phyloP scores from a whole-genome alignment of 2,329 filamentous ascomycete species.

The Cercospora berteroae region DNA sequence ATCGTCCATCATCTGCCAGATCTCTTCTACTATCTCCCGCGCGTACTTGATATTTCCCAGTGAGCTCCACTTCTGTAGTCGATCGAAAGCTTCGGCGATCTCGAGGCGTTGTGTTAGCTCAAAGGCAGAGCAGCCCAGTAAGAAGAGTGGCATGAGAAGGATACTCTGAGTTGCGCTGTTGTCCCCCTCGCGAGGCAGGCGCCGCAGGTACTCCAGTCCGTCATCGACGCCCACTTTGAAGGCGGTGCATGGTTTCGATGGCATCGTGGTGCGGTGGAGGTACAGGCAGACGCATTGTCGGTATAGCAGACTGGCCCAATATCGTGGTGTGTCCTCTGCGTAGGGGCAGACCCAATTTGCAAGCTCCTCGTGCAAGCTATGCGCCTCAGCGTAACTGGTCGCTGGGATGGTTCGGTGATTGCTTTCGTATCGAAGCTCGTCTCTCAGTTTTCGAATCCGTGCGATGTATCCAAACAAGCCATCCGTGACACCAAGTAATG shows the following conservation, averaged over 20 bases:
- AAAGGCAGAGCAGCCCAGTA: constrained; percentile 62
- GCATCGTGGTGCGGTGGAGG: constrained; percentile 58
- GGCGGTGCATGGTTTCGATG: constrained; percentile 54
- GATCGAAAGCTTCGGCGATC: constrained; percentile 54
- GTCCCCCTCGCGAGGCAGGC: constrained; percentile 44
- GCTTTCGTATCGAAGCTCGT: constrained; percentile 69
- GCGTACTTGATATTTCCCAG: constrained; percentile 59
- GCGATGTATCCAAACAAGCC: constrained; percentile 76
- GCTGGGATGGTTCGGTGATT: constrained; percentile 56
- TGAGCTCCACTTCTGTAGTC: constrained; percentile 55
- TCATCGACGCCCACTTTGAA: constrained; percentile 59
- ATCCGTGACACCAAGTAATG: constrained; percentile 77
- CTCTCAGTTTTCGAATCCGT: constrained; percentile 73
- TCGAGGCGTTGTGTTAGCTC: constrained; percentile 54
- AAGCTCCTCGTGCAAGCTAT: constrained; percentile 72
- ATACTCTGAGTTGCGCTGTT: constrained; percentile 54
- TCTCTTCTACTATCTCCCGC: constrained; percentile 53
- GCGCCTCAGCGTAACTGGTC: constrained; percentile 71
- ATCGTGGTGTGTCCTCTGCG: constrained; percentile 52
- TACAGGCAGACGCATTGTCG: constrained; percentile 64
- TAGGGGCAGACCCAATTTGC: constrained; percentile 69
- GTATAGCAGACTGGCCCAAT: constrained; percentile 58
- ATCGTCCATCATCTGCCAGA: constrained; percentile 61
- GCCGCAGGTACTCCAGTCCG: constrained; percentile 56
- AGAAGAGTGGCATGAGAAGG: constrained; percentile 60